These are phyloP conservation scores for Stentor coeruleus DNA, from an alignment of 73 alveolate genomes.

Conservation along the genomic window DNA sequence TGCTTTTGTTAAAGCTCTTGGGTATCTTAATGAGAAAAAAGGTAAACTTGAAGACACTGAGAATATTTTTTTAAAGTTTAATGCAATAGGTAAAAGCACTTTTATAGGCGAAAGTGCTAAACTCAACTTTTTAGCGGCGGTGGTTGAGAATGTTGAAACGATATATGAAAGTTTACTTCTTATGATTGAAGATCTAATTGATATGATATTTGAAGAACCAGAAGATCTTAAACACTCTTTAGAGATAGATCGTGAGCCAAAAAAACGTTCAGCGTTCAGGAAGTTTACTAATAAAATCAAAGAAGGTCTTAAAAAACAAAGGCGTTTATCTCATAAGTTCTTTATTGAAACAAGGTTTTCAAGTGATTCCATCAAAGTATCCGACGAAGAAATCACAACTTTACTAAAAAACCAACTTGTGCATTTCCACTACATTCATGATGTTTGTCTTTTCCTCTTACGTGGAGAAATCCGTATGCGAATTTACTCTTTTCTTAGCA, in stretches of 20 bases:
- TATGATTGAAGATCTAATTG: background rate
- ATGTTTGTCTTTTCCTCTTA: background rate
- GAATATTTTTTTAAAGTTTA: background rate
- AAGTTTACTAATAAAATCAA: background rate
- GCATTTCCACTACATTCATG: background rate
- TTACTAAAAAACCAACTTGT: background rate
- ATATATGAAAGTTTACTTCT: background rate
- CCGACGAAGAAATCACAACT: background rate
- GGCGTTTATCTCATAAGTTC: background rate
- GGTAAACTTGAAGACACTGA: conserved; percentile 11
- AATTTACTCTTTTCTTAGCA: background rate
- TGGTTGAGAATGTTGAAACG: background rate
- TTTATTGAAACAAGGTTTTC: background rate
- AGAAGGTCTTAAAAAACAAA: background rate
- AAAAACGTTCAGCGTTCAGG: background rate
- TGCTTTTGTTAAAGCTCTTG: background rate
- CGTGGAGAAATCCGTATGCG: conserved; percentile 20
- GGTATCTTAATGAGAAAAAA: background rate
- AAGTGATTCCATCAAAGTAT: background rate
- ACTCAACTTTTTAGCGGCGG: background rate
- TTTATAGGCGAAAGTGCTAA: conserved; percentile 25
- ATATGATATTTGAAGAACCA: background rate
- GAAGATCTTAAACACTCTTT: background rate
- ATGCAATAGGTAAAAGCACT: background rate
- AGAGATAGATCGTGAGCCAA: background rate